phyloP scores from a whole-genome alignment of 108 stramenopile species.

The Fragilaria radians region DNA sequence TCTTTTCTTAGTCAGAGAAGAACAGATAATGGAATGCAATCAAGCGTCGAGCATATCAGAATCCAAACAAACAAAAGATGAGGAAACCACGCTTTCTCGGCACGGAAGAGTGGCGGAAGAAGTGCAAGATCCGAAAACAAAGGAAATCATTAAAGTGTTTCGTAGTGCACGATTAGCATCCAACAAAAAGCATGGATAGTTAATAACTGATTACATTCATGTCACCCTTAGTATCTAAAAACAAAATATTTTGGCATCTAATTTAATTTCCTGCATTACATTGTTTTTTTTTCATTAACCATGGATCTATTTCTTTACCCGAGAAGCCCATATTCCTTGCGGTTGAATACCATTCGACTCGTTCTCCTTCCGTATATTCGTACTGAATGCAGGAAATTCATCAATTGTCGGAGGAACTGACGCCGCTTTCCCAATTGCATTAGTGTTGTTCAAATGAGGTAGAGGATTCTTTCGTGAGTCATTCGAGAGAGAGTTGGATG shows the following conservation, averaged over 20 bases:
- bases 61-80: neutral
- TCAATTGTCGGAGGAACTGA: constrained; percentile 19
- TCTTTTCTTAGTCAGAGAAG: neutral
- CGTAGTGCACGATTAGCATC: neutral
- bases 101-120: neutral
- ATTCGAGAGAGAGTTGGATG: neutral
- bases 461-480: neutral
- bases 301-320: constrained; percentile 4
- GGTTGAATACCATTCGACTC: neutral
- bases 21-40: neutral
- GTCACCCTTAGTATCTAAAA: too few species aligned
- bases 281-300: too few species aligned
- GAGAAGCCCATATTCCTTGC: constrained; percentile 11
- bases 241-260: too few species aligned
- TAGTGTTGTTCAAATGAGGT: too few species aligned
- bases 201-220: too few species aligned
- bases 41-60: neutral
- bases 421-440: neutral
- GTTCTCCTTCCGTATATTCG: too few species aligned
- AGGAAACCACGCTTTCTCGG: neutral
- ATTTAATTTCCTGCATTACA: too few species aligned
- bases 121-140: neutral
- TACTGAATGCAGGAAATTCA: constrained; percentile 13
- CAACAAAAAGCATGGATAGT: too few species aligned
- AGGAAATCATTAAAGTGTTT: neutral